Evolutionary conservation across 176 grass and related monocot genomes (phyloP).

Genomic region (Tillandsia leiboldiana): DNA sequence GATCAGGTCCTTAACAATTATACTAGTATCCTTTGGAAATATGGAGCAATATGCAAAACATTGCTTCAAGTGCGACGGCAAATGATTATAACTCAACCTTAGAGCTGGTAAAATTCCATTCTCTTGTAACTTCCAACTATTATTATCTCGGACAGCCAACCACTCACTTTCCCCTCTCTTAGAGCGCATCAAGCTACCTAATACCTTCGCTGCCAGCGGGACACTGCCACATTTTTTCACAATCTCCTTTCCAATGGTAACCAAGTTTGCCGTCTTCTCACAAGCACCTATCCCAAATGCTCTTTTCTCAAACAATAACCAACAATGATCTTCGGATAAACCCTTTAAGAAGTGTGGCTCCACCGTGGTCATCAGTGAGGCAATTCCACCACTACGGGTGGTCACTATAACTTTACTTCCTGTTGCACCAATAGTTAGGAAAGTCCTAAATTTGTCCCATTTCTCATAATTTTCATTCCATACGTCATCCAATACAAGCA

Average conservation of each 20-base stretch:
- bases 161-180: slow-evolving; percentile 7
- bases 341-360: background rate
- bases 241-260: slow-evolving; percentile 16
- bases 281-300: background rate
- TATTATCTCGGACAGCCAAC: slow-evolving; percentile 13
- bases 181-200: slow-evolving; percentile 12
- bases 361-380: slow-evolving; percentile 22
- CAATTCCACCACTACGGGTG: background rate
- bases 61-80: slow-evolving; percentile 2
- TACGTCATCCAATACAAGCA: too few relatives aligned
- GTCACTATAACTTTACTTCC: slow-evolving; percentile 6
- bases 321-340: slow-evolving; percentile 7
- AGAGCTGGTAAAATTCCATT: slow-evolving; percentile 10
- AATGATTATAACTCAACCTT: slow-evolving; percentile 23
- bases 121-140: slow-evolving; percentile 9
- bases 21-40: slow-evolving; percentile 5
- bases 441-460: too few relatives aligned
- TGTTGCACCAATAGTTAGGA: too few relatives aligned
- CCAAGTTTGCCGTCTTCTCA: background rate
- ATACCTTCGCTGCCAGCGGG: slow-evolving; percentile 16
- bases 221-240: slow-evolving; percentile 23
- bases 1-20: too few relatives aligned
- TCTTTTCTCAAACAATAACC: background rate
- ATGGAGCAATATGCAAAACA: slow-evolving; percentile 27
- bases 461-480: too few relatives aligned